These are phyloP conservation scores for Ustilago esculenta DNA, from an alignment of 1,284 basidiomycete species.

Conservation along the genomic window DNA sequence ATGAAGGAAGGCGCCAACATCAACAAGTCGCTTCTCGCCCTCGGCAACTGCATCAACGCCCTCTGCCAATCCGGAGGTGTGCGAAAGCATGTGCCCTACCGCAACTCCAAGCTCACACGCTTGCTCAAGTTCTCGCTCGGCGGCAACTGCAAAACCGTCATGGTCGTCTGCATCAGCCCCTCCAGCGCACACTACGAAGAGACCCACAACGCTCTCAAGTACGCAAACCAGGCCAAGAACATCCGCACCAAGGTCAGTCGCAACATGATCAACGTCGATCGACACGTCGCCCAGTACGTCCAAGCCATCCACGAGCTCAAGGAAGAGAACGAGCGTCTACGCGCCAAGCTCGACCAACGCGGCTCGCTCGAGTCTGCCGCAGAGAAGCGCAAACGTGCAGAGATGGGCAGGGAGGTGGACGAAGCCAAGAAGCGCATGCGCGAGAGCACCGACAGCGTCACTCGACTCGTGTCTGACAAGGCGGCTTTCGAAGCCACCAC, in stretches of 20 bases:
- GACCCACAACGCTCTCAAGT: constrained; percentile 67
- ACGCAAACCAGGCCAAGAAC: constrained; percentile 67
- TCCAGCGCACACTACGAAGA: constrained; percentile 66
- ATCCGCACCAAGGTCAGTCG: constrained; percentile 66
- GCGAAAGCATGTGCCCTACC: constrained; percentile 61
- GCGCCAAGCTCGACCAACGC: constrained; percentile 78
- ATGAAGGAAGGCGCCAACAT: constrained; percentile 68
- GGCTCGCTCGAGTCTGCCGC: constrained; percentile 64
- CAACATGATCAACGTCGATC: constrained; percentile 66
- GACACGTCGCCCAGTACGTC: constrained; percentile 71
- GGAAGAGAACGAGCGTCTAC: constrained; percentile 82
- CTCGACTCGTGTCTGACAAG: constrained; percentile 65
- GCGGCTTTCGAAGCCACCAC: constrained; percentile 79
- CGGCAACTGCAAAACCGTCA: constrained; percentile 67
- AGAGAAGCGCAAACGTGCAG: constrained; percentile 74
- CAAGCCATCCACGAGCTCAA: constrained; percentile 90
- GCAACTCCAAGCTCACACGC: constrained; percentile 65
- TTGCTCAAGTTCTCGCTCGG: constrained; percentile 67
- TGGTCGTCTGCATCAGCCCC: constrained; percentile 66
- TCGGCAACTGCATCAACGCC: constrained; percentile 67
- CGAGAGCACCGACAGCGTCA: constrained; percentile 71
- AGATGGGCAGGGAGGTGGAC: constrained; percentile 72
- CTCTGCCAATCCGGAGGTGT: constrained; percentile 62
- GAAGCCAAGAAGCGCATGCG: constrained; percentile 76
- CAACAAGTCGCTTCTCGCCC: constrained; percentile 66